Conservation (phyloP, 208 protist species). For the Trypanosoma congolense region DNA sequence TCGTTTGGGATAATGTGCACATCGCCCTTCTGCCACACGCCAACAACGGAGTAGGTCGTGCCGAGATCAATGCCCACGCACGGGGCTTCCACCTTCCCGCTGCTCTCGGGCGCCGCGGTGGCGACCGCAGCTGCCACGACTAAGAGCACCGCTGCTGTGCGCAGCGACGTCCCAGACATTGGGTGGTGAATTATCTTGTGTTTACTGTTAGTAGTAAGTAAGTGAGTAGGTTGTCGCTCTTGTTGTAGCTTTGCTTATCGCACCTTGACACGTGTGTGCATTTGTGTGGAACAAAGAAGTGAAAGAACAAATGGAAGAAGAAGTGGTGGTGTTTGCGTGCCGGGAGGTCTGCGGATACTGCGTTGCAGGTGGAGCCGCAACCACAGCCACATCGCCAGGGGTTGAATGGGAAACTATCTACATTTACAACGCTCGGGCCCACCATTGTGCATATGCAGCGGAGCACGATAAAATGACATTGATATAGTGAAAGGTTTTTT, state of each 20-base stretch:
- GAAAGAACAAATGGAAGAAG: not conserved
- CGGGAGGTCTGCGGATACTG: too few relatives aligned
- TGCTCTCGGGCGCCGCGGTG: slow-evolving; percentile 43
- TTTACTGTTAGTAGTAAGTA: not conserved
- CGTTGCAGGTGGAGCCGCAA: too few relatives aligned
- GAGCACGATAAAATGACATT: slow-evolving; percentile 18
- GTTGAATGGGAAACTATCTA: too few relatives aligned
- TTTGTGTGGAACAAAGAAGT: not conserved
- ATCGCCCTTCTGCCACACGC: slow-evolving; percentile 9
- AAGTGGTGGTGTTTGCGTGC: too few relatives aligned
- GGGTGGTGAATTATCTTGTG: not conserved
- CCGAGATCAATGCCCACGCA: slow-evolving; percentile 92
- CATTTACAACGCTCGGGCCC: too few relatives aligned
- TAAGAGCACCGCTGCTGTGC: slow-evolving; percentile 18
- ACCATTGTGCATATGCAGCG: not conserved
- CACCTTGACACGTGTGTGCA: too few relatives aligned
- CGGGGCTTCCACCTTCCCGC: slow-evolving; percentile 77
- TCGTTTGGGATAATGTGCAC: slow-evolving; percentile 11
- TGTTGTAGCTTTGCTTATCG: not conserved
- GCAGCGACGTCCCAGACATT: not conserved
- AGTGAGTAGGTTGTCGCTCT: not conserved
- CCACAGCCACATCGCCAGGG: too few relatives aligned
- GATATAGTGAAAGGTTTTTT: slow-evolving; percentile 6
- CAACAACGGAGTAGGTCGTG: slow-evolving; percentile 5
- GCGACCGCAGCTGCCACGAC: slow-evolving; percentile 18